A percentile compares a stretch with the other conserved stretches of the same genome.
phyloP scores from a whole-genome alignment of 805 yeast species.

The Saccharomycopsis oosterbeekiorum region DNA sequence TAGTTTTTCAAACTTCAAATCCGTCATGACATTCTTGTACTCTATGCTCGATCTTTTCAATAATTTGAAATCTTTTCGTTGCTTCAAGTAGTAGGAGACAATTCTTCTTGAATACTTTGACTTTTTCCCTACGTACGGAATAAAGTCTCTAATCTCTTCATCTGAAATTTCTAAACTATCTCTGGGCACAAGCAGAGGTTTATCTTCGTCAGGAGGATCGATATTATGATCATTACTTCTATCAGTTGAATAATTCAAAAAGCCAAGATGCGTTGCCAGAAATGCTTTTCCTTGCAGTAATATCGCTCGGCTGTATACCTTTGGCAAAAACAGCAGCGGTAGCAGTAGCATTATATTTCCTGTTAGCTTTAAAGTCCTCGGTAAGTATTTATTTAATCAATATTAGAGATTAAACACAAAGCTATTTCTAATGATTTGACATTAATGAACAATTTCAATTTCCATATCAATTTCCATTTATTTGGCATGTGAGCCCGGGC shows the following conservation, averaged over 20 bases:
- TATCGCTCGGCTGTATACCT: background rate
- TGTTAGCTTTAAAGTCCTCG: background rate
- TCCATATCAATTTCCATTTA: too few relatives aligned
- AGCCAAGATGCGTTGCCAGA: background rate
- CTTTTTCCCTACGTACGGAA: slow-evolving; percentile 14
- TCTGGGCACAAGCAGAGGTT: background rate
- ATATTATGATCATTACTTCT: slow-evolving; percentile 19
- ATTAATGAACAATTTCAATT: too few relatives aligned
- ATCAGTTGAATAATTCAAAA: too few relatives aligned
- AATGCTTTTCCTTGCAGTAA: background rate
- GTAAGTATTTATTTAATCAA: too few relatives aligned
- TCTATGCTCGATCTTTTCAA: slow-evolving; percentile 1
- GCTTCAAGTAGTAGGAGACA: slow-evolving; percentile 5
- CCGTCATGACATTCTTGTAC: slow-evolving; percentile 1
- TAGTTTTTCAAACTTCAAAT: slow-evolving; percentile 1
- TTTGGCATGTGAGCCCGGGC: too few relatives aligned
- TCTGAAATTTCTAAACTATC: slow-evolving; percentile 1
- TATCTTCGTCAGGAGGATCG: background rate
- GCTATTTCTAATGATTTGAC: too few relatives aligned
- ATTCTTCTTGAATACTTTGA: slow-evolving; percentile 10
- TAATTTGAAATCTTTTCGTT: background rate
- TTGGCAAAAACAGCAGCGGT: background rate
- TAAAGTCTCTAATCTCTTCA: slow-evolving; percentile 9
- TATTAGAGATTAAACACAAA: too few relatives aligned
- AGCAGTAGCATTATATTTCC: background rate